phyloP scores from a whole-genome alignment of 176 grass and related monocot genomes.

The Typha latifolia region DNA sequence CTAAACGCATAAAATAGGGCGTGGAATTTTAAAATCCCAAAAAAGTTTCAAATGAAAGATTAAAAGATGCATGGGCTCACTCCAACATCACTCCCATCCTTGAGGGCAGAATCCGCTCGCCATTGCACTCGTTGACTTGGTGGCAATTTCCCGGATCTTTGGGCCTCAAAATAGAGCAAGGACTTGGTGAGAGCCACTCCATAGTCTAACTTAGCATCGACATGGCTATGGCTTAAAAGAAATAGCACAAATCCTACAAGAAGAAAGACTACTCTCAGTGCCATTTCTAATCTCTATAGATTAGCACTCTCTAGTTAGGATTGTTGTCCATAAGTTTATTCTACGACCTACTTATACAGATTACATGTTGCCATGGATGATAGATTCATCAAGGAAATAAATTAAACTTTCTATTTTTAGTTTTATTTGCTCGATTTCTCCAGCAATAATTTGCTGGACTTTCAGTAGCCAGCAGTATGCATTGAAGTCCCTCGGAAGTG shows the following conservation, averaged over 20 bases:
- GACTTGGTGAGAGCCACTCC: conserved; percentile 40
- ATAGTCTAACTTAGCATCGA: conserved; percentile 27
- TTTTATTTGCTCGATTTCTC: too few relatives aligned
- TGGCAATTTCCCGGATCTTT: conserved; percentile 58
- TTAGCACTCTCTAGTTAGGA: too few relatives aligned
- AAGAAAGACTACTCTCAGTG: background rate
- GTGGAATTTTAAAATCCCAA: too few relatives aligned
- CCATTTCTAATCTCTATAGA: conserved; percentile 7
- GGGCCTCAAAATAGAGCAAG: conserved; percentile 74
- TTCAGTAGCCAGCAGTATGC: too few relatives aligned
- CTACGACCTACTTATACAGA: too few relatives aligned
- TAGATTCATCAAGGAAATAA: too few relatives aligned
- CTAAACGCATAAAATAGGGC: too few relatives aligned
- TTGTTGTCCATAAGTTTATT: too few relatives aligned
- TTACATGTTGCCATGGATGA: too few relatives aligned
- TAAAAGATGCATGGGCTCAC: conserved; percentile 24
- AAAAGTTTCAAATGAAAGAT: background rate
- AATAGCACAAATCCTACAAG: conserved; percentile 5
- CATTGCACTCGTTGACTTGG: conserved; percentile 47
- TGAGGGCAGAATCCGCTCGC: conserved; percentile 52
- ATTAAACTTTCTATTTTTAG: too few relatives aligned
- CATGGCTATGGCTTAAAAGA: background rate
- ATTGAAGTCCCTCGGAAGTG: too few relatives aligned
- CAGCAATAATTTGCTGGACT: too few relatives aligned
- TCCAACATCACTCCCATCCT: conserved; percentile 38